Percentiles rank a stretch among this genome's conserved stretches.
Conservation (phyloP, 208 protist species). For the Leishmania aethiopica region DNA sequence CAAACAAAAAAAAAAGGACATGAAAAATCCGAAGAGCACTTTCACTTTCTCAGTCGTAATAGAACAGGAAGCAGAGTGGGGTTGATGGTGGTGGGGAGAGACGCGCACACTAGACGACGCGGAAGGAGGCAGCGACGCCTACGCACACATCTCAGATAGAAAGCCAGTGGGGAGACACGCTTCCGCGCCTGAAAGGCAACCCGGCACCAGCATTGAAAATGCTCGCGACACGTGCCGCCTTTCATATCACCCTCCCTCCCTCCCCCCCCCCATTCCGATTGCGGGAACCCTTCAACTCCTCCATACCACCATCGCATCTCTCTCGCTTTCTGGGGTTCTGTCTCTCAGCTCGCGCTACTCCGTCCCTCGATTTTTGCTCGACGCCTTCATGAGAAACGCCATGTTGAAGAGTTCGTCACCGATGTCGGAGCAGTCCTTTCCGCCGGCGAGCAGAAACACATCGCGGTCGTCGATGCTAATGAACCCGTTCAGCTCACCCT, state of each 20-base stretch:
- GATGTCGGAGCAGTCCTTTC: constrained; percentile 72
- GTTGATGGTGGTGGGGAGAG: neutral
- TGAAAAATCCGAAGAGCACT: neutral
- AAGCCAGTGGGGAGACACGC: neutral
- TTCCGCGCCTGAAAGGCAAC: neutral
- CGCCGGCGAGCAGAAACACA: constrained; percentile 67
- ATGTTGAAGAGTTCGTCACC: constrained; percentile 86
- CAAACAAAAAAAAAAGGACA: neutral
- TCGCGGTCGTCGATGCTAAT: constrained; percentile 86
- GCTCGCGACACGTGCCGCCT: neutral
- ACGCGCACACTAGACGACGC: neutral
- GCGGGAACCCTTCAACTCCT: neutral
- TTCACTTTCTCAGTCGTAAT: neutral
- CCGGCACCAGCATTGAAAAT: neutral
- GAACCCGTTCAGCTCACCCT: constrained; percentile 75
- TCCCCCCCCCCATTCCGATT: neutral
- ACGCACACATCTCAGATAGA: neutral
- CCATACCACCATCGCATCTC: neutral
- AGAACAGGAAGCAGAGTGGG: neutral
- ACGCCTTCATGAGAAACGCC: constrained; percentile 61
- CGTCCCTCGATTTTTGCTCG: constrained; percentile 5
- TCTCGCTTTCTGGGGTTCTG: neutral
- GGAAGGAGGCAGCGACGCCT: neutral
- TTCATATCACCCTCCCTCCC: too few relatives aligned
- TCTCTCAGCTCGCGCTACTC: too few relatives aligned